Evolutionary conservation across 129 eudicot species (phyloP).

Genomic region (Escallonia herrerae): DNA sequence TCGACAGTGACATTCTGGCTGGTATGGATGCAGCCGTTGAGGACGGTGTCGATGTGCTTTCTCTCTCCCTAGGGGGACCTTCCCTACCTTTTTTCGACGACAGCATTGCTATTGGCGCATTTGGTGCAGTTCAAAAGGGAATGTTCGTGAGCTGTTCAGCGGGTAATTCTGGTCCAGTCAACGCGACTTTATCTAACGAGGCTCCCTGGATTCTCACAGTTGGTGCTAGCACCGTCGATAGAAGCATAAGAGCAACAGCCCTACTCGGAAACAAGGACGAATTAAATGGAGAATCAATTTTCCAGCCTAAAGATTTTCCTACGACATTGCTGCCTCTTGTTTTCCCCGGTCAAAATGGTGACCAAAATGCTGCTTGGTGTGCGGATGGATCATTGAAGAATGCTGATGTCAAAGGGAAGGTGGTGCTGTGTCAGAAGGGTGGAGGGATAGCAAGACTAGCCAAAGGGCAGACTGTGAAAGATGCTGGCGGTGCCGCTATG

Average conservation of each 20-base stretch:
- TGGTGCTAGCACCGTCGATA: constrained; percentile 66
- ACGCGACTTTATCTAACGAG: constrained; percentile 36
- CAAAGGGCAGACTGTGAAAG: constrained; percentile 41
- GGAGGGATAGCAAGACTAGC: constrained; percentile 19
- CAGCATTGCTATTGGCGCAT: constrained; percentile 33
- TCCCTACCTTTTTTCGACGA: constrained; percentile 28
- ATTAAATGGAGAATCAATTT: constrained; percentile 47
- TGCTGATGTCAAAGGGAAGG: constrained; percentile 47
- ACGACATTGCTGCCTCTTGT: constrained; percentile 41
- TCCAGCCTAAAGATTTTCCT: constrained; percentile 48
- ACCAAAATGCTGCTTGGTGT: constrained; percentile 19
- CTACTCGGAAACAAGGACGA: constrained; percentile 32
- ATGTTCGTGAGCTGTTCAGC: constrained; percentile 64
- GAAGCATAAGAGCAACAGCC: constrained; percentile 40
- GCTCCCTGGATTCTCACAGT: constrained; percentile 83
- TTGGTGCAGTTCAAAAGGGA: constrained; percentile 53
- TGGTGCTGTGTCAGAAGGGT: constrained; percentile 43
- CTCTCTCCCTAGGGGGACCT: constrained; percentile 43
- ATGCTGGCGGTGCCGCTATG: constrained; percentile 71
- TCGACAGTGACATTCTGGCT: constrained; percentile 40
- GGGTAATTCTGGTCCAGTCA: constrained; percentile 47
- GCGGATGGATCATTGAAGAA: constrained; percentile 29
- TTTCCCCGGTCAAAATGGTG: constrained; percentile 33
- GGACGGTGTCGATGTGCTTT: constrained; percentile 62
- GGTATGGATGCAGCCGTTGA: constrained; percentile 53